Evolutionary conservation across 2,329 filamentous ascomycete genomes (phyloP).

Genomic region (Setomelanomma holmii): DNA sequence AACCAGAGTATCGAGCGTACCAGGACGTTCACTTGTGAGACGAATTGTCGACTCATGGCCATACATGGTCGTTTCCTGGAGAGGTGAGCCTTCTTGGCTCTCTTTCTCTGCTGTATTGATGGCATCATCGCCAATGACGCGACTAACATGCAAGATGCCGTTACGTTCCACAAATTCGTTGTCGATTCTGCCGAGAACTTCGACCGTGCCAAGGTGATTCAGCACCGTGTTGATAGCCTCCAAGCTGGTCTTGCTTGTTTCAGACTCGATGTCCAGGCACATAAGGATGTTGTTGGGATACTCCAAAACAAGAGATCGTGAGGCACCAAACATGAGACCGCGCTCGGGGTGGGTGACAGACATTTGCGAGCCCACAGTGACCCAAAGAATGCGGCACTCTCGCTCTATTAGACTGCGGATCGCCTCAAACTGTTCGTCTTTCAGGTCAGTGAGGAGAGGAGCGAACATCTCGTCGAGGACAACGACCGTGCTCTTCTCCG

Average conservation of each 20-base stretch:
- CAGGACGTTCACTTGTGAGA: conserved; percentile 12
- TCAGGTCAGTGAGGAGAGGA: too few species aligned
- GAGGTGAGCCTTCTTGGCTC: not conserved
- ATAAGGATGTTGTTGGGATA: too few species aligned
- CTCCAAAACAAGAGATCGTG: conserved; percentile 1
- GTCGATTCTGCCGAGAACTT: conserved; percentile 3
- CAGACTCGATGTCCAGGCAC: conserved; percentile 2
- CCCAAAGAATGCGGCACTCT: too few species aligned
- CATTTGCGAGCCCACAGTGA: too few species aligned
- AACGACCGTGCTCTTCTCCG: too few species aligned
- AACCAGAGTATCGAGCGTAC: conserved; percentile 14
- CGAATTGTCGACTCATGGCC: conserved; percentile 2
- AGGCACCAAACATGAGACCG: conserved; percentile 2
- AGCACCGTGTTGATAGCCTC: conserved; percentile 1
- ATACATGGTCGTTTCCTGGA: not conserved
- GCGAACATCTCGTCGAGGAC: too few species aligned
- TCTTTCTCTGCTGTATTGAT: conserved; percentile 7
- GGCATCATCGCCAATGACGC: conserved; percentile 4
- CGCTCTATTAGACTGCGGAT: too few species aligned
- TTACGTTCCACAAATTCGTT: conserved; percentile 11
- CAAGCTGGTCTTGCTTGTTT: conserved; percentile 1
- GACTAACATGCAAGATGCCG: conserved; percentile 9
- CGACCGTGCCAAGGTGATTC: not conserved
- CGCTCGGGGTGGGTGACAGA: too few species aligned
- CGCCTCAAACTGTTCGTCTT: too few species aligned